A percentile compares a stretch with the other conserved stretches of the same genome.
Evolutionary conservation across 495 filamentous ascomycete genomes (phyloP).

Genomic region (Hyaloscypha hepaticicola): DNA sequence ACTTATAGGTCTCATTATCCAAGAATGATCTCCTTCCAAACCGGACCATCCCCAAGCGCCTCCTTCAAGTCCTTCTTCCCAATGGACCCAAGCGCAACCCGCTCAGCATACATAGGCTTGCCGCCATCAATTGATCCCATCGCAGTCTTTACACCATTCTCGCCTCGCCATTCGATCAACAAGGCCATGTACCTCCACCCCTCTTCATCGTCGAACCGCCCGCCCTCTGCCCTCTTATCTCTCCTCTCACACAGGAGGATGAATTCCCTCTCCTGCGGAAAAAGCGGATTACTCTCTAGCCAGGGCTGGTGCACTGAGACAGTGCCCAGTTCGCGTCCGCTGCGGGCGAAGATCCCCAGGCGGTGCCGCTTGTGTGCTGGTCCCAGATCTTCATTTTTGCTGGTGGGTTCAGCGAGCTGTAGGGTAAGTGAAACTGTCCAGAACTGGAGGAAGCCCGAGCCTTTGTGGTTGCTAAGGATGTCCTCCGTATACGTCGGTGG

Average conservation of each 20-base stretch:
- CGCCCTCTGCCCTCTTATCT: slow-evolving; percentile 2
- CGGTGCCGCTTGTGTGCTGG: not conserved
- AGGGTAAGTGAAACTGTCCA: not conserved
- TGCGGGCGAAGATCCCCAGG: not conserved
- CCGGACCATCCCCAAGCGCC: not conserved
- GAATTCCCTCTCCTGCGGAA: not conserved
- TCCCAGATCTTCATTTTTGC: no score
- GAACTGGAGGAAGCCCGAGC: slow-evolving; percentile 1
- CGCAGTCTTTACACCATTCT: not conserved
- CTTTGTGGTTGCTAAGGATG: not conserved
- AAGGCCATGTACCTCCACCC: no score
- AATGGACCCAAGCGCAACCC: not conserved
- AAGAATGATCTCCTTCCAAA: slow-evolving; percentile 2
- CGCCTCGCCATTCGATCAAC: no score
- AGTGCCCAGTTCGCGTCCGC: not conserved
- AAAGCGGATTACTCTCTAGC: not conserved
- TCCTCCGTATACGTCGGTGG: not conserved
- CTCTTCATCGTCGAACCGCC: no score
- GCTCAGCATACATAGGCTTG: not conserved
- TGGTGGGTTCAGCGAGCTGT: not conserved
- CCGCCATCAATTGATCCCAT: not conserved
- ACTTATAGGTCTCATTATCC: not conserved
- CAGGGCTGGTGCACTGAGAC: not conserved
- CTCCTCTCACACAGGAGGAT: not conserved
- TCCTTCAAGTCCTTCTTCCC: not conserved